These are phyloP conservation scores for Oidiodendron maius DNA, from an alignment of 495 filamentous ascomycete species.

Conservation along the genomic window DNA sequence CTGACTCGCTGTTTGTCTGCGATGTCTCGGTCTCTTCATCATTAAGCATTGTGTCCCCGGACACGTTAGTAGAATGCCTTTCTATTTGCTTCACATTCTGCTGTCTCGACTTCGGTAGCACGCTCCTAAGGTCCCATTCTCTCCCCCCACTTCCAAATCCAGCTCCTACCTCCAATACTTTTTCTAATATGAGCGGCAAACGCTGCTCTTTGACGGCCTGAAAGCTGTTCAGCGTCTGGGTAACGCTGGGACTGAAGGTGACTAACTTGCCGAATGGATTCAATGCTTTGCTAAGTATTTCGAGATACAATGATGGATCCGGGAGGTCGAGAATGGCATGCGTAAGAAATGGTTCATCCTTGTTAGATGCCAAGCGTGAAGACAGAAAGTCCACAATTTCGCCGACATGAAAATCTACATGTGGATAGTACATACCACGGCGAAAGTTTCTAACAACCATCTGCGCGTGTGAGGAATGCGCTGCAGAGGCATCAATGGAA, in stretches of 20 bases:
- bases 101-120: constrained; percentile 34
- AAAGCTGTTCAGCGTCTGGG: constrained; percentile 62
- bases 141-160: constrained; percentile 49
- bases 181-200: constrained; percentile 53
- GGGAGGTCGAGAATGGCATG: constrained; percentile 70
- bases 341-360: constrained; percentile 53
- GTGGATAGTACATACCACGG: constrained; percentile 56
- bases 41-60: no score
- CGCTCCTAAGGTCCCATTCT: constrained; percentile 60
- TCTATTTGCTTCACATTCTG: no score
- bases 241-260: constrained; percentile 71
- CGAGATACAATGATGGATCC: constrained; percentile 49
- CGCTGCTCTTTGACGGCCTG: constrained; percentile 40
- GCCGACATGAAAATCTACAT: constrained; percentile 70
- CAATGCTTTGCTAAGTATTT: constrained; percentile 49
- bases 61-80: no score
- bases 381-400: constrained; percentile 57
- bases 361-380: constrained; percentile 34
- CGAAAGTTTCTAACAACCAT: constrained; percentile 58
- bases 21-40: no score
- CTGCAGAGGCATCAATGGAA: constrained; percentile 56
- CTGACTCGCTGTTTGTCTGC: no score
- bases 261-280: constrained; percentile 54
- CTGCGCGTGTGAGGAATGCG: constrained; percentile 54
- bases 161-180: constrained; percentile 58